Conservation (phyloP, 2,329 filamentous ascomycete species). For the Hypoxylon sp. region DNA sequence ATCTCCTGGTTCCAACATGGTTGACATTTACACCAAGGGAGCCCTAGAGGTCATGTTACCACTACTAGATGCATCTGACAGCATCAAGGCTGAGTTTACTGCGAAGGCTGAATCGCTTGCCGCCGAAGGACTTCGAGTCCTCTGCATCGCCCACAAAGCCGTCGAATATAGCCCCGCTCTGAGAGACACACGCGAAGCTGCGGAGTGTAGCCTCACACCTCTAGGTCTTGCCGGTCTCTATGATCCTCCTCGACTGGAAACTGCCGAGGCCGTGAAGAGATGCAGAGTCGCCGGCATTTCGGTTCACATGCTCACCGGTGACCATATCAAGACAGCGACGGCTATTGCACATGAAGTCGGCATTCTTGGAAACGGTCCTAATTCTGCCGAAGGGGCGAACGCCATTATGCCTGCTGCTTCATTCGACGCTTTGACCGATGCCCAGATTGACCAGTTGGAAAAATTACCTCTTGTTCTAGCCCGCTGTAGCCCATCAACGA, state of each 20-base stretch:
- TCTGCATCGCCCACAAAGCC: conserved; percentile 73
- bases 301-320: conserved; percentile 79
- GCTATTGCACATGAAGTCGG: conserved; percentile 77
- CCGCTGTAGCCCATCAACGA: conserved; percentile 78
- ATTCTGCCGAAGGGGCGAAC: conserved; percentile 58
- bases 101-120: conserved; percentile 70
- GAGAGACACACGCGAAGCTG: conserved; percentile 64
- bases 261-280: conserved; percentile 70
- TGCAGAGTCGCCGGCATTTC: conserved; percentile 74
- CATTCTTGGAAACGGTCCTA: conserved; percentile 64
- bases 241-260: conserved; percentile 79
- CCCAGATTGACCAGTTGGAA: conserved; percentile 73
- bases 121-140: conserved; percentile 75
- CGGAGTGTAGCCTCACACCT: conserved; percentile 73
- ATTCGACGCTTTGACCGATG: conserved; percentile 74
- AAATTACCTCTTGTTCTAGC: conserved; percentile 77
- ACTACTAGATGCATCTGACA: conserved; percentile 64
- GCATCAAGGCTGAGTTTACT: conserved; percentile 63
- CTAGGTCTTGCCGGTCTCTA: conserved; percentile 81
- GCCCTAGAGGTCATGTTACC: conserved; percentile 71
- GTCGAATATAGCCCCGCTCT: conserved; percentile 58
- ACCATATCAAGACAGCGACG: conserved; percentile 77
- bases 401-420: conserved; percentile 74
- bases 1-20: conserved; percentile 54
- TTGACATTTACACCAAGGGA: conserved; percentile 70